phyloP scores from a whole-genome alignment of 495 filamentous ascomycete species.

The Talaromyces adpressus region DNA sequence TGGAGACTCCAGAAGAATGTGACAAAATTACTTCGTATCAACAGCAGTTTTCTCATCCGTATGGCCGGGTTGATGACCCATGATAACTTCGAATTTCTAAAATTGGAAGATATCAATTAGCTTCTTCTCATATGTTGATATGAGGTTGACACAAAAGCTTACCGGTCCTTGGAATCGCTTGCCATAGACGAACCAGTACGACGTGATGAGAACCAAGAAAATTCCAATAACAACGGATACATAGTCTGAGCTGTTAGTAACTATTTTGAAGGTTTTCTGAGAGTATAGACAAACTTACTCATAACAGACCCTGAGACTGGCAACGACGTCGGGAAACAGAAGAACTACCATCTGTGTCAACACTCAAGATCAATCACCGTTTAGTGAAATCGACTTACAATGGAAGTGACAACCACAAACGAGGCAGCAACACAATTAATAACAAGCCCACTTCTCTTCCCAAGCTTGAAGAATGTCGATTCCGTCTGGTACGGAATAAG shows the following conservation, averaged over 20 bases:
- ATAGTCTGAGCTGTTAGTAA: background rate
- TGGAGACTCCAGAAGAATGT: background rate
- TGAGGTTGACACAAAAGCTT: background rate
- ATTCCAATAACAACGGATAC: background rate
- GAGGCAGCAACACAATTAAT: background rate
- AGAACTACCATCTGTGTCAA: background rate
- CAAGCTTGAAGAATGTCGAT: background rate
- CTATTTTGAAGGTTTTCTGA: background rate
- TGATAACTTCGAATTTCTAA: background rate
- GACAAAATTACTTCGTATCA: background rate
- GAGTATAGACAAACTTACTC: background rate
- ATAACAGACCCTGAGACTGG: background rate
- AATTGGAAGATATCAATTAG: background rate
- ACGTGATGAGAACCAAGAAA: background rate
- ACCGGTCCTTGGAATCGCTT: slow-evolving; percentile 2
- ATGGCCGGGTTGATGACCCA: background rate
- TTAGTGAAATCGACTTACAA: background rate
- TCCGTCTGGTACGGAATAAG: background rate
- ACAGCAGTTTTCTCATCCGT: background rate
- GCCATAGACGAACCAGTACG: background rate
- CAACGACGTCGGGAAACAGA: background rate
- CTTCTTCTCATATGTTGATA: background rate
- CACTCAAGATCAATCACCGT: background rate
- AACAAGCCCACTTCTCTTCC: background rate
- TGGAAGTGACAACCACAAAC: background rate